A percentile compares a stretch with the other conserved stretches of the same genome.
Conservation (phyloP, 2,329 filamentous ascomycete species). For the Fusarium coicis region DNA sequence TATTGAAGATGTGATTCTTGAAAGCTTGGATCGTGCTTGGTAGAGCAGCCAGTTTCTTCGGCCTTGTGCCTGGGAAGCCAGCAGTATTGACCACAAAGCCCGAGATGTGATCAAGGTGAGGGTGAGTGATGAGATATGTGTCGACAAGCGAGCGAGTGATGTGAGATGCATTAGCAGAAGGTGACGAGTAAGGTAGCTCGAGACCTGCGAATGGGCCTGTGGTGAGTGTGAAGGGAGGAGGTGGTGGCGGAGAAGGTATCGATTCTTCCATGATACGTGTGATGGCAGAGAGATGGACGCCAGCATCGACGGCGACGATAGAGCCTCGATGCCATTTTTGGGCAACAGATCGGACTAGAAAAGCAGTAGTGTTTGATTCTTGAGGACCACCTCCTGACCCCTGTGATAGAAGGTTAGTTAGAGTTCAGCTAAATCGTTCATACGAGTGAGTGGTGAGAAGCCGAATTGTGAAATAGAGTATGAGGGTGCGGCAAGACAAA, state of each 20-base stretch:
- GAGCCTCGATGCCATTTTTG: constrained; percentile 85
- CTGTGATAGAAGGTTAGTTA: constrained; percentile 56
- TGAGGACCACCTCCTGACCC: constrained; percentile 89
- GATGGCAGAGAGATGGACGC: constrained; percentile 88
- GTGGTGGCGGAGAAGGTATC: constrained; percentile 50
- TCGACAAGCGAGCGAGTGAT: constrained; percentile 84
- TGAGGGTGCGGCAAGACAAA: background rate
- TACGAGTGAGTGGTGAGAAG: background rate
- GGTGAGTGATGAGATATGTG: constrained; percentile 92
- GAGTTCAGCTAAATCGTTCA: background rate
- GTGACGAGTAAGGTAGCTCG: constrained; percentile 71
- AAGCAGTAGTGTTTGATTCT: constrained; percentile 89
- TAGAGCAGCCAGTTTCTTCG: constrained; percentile 87
- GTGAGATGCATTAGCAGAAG: constrained; percentile 82
- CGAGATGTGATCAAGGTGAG: constrained; percentile 94
- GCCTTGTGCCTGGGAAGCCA: constrained; percentile 79
- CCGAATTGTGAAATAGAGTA: background rate
- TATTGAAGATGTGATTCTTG: constrained; percentile 96
- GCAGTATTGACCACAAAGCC: constrained; percentile 95
- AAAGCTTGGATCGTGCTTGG: constrained; percentile 91
- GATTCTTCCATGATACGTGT: constrained; percentile 77
- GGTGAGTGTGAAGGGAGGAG: constrained; percentile 64
- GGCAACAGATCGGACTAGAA: constrained; percentile 85
- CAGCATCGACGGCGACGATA: constrained; percentile 91
- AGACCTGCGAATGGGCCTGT: constrained; percentile 84